Base-by-base conservation (phyloP, 768 basidiomycete species). In the Naematelia aurantialba region DNA sequence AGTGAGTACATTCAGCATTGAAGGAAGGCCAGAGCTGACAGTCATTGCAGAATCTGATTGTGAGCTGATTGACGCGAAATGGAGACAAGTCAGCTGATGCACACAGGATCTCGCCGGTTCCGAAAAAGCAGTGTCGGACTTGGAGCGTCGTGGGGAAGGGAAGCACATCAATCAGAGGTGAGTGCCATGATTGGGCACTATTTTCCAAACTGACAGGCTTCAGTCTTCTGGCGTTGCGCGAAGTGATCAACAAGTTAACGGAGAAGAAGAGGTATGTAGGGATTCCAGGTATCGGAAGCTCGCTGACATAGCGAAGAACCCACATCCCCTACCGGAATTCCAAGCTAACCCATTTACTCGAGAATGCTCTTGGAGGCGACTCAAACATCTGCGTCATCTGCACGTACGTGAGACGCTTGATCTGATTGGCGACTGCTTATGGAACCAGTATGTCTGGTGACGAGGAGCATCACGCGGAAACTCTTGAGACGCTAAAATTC, bases 331-430 rank as follows among this genome's bases (percentile, higher is more conserved):
- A 78, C 49, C 76, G 77, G 12, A 74, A 77, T 55, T 76, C 75
- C 22, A 78, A 78, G 45, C 70, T 78, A 45, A 78, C 77, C 3
- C 72, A 77, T 56, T 55, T 78, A 10, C 66, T 78, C 14, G 74
- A 77, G 62, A 75, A 76, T 56, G 75, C 77, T 2, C 62, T 78
- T 2, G 73, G 72, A 24, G 77, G 76, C 2, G 75, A 77, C 48
- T 76, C 77, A 17, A 72, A 76, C 45, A 76, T 78, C 47, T 77
- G 76, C 31, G 77, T 78, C 27, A 77, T 78, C 62, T 78, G 77
- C 58, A 78, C 77, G 31, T 69, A 30, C 56, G 67, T 63, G n/a
- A 2, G n/a, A 5, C 2, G 26, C 42, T 48, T 60, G 42, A 44
- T 44, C 47, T 45, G 39, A 2, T 8, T 12, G 10, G 11, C 12